Base-by-base conservation (phyloP, 176 grass and related monocot species). In the Avena insularis region DNA sequence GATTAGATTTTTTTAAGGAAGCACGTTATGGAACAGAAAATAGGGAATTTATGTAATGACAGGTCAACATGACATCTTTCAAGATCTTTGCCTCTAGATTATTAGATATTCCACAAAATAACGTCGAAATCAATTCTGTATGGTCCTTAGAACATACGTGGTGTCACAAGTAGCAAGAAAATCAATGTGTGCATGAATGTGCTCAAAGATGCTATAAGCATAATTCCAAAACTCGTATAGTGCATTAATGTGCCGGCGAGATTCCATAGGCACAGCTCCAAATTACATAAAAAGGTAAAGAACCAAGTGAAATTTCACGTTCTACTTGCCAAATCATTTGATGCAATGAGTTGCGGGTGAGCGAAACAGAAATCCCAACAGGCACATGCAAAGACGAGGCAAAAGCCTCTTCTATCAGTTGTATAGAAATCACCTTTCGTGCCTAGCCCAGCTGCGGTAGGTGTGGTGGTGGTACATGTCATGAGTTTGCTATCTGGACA, bases 61-160 rank as follows among this genome's bases (percentile, higher is more conserved):
- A 83, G 67, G 35, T 73, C 35, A 83, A 83, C 11, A 59, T 58
- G 67, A 25, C 19, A 83, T 59, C 51, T 73, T 83, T 23, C 68
- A 56, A 81, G 61, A 14, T 50, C 15, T 33, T 21, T 29, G 16
- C 33, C 49, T 11, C 81, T 55, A 58, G 67, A 55, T 83, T 80
- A 80, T 55, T 83, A 59, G 43, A 49, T 49, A 83, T 83, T 67
- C 55, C 31, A 59, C 17, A 71, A 38, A 83, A 57, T 70, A 83
- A 14, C 4, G 1, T 25, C 19, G 14, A 70, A 59, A 76, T 73
- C 33, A 83, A 12, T 57, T 36, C 66, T 59, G n/a, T 16, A 51
- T 40, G 48, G 48, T 56, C 46, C 48, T 12, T 55, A 70, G 16
- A 66, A 27, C 15, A 51, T 51, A 67, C 5, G 66, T 33, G 50